Base-by-base conservation (phyloP, 2,329 filamentous ascomycete genomes). In the Claviceps quebecensis region DNA sequence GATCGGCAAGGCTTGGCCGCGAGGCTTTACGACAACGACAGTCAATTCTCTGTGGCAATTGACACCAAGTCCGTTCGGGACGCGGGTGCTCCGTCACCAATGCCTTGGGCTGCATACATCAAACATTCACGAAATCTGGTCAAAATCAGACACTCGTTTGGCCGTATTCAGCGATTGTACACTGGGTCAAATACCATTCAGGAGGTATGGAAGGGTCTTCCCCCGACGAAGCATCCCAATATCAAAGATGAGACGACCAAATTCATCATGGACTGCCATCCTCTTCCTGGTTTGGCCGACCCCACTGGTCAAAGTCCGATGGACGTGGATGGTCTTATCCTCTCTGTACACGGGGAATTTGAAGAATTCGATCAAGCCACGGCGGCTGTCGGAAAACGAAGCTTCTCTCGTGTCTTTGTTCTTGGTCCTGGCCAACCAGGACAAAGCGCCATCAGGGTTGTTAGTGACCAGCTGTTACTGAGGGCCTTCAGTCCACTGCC, bases 311-410 rank as follows among this genome's bases (percentile, higher is more conserved):
- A 83, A 56, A 83, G 74, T 54, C 63, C 69, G 1, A 69, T 71
- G 19, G 87, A 86, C 4, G 86, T 91, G 19, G 85, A 86, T 56
- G 87, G 88, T 7, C 77, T 94, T 56, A 76, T 87, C 48, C 78
- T 94, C 57, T 83, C 78, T 7, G 75, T 91, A n/a, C 86, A 93
- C 59, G 86, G 88, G 55, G 86, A 91, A 60, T 94, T 88, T 54
- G 82, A 91, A 47, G 89, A 95, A 62, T 71, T 83, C 17, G 78
- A 86, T 57, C 65, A 69, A 3, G 66, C 67, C 16, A 76, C 74
- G 22, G 71, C 75, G 47, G 74, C 77, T 45, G 76, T 76, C 44
- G 74, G 80, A 39, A 79, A 82, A 58, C 82, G 88, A 54, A 88
- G 84, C 64, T 95, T 95, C 66, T 87, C 89, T 50, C 81, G 89